Evolutionary conservation across 208 protist species (phyloP).

Genomic region (Trypanosoma boissoni): DNA sequence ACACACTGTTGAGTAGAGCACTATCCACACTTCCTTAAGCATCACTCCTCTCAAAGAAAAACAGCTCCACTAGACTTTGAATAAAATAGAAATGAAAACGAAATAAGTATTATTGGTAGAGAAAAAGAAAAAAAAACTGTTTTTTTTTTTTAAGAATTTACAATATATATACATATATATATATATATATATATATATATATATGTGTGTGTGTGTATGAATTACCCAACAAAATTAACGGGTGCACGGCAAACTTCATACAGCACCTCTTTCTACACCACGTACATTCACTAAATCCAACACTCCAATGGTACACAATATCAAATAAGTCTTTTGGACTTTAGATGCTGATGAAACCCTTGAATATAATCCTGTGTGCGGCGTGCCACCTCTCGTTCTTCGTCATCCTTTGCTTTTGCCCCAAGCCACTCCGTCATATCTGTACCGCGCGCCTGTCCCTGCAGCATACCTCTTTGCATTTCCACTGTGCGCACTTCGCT

Average conservation of each 20-base stretch:
- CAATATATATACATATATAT: not conserved
- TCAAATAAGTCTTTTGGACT: slow-evolving; percentile 85
- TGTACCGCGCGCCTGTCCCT: slow-evolving; percentile 73
- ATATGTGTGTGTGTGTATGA: too few relatives aligned
- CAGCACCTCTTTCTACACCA: too few relatives aligned
- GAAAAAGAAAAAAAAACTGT: not conserved
- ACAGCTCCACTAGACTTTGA: not conserved
- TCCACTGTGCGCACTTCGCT: slow-evolving; percentile 64
- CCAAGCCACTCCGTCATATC: slow-evolving; percentile 91
- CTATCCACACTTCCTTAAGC: not conserved
- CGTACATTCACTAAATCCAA: slow-evolving; percentile 40
- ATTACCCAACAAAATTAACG: too few relatives aligned
- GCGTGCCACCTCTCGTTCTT: slow-evolving; percentile 82
- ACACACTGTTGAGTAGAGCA: not conserved
- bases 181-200: slow-evolving; percentile 4
- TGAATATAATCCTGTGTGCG: slow-evolving; percentile 89
- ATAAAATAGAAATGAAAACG: not conserved
- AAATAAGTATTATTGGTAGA: not conserved
- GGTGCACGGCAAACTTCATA: too few relatives aligned
- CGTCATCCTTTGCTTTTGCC: slow-evolving; percentile 85
- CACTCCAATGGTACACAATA: slow-evolving; percentile 4
- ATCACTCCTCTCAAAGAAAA: not conserved
- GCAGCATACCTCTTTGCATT: slow-evolving; percentile 61
- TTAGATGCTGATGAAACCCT: slow-evolving; percentile 88
- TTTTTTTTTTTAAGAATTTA: too few relatives aligned